Percentiles rank a stretch among this genome's conserved stretches.
Conservation (phyloP, 2,329 filamentous ascomycete species). For the Diaporthe sp. region DNA sequence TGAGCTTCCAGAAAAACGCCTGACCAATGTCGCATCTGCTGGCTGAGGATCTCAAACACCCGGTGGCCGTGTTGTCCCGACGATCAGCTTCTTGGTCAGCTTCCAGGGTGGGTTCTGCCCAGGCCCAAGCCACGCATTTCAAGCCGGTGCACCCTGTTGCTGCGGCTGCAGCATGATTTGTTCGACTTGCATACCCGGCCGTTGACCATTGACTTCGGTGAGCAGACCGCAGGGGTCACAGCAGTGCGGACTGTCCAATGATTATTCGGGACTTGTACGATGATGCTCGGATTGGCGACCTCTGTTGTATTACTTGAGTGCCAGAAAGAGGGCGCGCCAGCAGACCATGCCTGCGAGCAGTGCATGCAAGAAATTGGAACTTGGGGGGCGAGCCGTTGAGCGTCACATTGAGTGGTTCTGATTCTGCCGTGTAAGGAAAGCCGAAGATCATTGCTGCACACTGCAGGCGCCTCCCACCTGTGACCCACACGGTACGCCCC, state of each 20-base stretch:
- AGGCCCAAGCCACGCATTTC: constrained; percentile 7
- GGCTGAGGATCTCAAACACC: neutral
- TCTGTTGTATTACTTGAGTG: neutral
- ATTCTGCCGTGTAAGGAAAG: neutral
- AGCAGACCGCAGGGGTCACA: constrained; percentile 4
- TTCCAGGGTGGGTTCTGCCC: neutral
- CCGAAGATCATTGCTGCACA: constrained; percentile 18
- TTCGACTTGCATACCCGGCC: neutral
- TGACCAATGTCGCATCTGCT: neutral
- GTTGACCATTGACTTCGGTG: constrained; percentile 23
- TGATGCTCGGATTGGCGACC: constrained; percentile 8
- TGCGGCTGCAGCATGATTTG: neutral
- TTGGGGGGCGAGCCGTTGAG: neutral
- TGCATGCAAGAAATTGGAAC: constrained; percentile 3
- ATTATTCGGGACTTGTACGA: neutral
- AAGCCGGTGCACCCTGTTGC: neutral
- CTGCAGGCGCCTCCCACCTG: constrained; percentile 3
- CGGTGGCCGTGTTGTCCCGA: neutral
- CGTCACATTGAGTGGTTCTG: neutral
- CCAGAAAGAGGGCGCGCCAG: neutral
- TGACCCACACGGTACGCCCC: neutral
- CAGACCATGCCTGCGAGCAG: neutral
- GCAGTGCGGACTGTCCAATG: neutral
- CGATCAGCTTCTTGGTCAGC: neutral
- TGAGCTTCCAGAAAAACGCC: neutral